Base-by-base conservation (phyloP, 148 eudicot species). In the Fallopia convolvulus region DNA sequence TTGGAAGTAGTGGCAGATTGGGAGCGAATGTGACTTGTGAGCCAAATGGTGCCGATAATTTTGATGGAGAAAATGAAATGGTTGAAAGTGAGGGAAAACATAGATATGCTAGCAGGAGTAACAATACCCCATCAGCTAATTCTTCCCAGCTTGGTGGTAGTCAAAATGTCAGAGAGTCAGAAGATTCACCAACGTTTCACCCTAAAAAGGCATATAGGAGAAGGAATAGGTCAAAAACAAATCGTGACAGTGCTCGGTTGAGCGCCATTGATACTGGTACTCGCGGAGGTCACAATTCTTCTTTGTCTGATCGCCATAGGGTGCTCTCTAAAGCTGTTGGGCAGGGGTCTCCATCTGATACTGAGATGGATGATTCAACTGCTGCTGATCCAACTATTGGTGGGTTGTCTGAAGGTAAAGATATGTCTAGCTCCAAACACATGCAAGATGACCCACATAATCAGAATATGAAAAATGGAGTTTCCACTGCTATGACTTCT, bases 31-130 rank as follows among this genome's bases (percentile, higher is more conserved):
- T 82, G 44, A 80, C 79, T 60, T 80, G 87, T 88, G 99, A 96
- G 78, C 97, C 97, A 13, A 89, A 89, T 80, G 89, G 89, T 87
- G 99, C 99, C 71, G 99, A 96, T 88, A 93, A 93, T 83, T 88
- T 96, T 83, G 93, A 93, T 80, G 97, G 90, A 70, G 94, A 90
- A 70, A 86, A 83, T 82, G 87, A 87, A 63, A 79, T 84, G 50
- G 77, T 76, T 85, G 90, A 87, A 78, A 86, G 79, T 81, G 88
- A 81, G 78, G 83, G 84, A 75, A 89, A 80, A 55, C 78, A 80
- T 50, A 47, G 49, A 70, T 89, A 83, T 79, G 84, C 83, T 56
- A 68, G 72, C 46, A 81, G 84, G 84, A 79, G 80, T 77, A 83
- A 77, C 74, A 74, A 81, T 78, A 68, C 83, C 80, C 86, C 87